Evolutionary conservation across 208 protist species (phyloP).

Genomic region (Acanthamoeba lenticulata): DNA sequence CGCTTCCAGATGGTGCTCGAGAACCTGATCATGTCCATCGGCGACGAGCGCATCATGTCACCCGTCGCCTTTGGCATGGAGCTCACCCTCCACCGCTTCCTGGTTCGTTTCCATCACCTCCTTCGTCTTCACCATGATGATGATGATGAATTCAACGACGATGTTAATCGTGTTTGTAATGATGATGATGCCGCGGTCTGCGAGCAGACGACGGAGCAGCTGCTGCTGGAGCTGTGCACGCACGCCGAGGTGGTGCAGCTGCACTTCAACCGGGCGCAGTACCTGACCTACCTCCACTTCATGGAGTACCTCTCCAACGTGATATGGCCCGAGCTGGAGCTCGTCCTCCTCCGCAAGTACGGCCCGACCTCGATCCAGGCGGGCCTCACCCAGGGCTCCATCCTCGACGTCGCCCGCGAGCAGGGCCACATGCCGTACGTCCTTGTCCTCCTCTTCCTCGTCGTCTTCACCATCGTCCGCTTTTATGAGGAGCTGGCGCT

Average conservation of each 20-base stretch:
- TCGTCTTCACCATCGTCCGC: too few species aligned
- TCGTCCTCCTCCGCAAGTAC: conserved; percentile 51
- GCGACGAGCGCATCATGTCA: neutral
- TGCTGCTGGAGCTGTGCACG: conserved; percentile 54
- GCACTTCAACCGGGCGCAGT: conserved; percentile 52
- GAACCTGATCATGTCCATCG: conserved; percentile 27
- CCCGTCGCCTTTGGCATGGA: conserved; percentile 39
- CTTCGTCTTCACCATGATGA: too few species aligned
- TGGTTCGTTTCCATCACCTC: too few species aligned
- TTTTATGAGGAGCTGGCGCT: too few species aligned
- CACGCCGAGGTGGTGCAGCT: conserved; percentile 28
- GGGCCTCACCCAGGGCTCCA: neutral
- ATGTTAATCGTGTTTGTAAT: too few species aligned
- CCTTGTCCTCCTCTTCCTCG: neutral
- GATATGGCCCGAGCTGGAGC: conserved; percentile 43
- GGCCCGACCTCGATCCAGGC: conserved; percentile 20
- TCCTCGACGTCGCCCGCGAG: neutral
- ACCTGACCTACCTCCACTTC: conserved; percentile 49
- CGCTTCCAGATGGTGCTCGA: conserved; percentile 33
- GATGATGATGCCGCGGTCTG: too few species aligned
- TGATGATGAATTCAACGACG: too few species aligned
- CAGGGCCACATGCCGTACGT: conserved; percentile 58
- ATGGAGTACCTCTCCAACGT: neutral
- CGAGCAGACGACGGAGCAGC: conserved; percentile 1
- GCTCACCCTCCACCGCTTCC: conserved; percentile 27